Percentiles rank a stretch among this genome's conserved stretches.
These are phyloP conservation scores for Venustampulla echinocandica DNA, from an alignment of 495 filamentous ascomycete genomes.

Conservation along the genomic window DNA sequence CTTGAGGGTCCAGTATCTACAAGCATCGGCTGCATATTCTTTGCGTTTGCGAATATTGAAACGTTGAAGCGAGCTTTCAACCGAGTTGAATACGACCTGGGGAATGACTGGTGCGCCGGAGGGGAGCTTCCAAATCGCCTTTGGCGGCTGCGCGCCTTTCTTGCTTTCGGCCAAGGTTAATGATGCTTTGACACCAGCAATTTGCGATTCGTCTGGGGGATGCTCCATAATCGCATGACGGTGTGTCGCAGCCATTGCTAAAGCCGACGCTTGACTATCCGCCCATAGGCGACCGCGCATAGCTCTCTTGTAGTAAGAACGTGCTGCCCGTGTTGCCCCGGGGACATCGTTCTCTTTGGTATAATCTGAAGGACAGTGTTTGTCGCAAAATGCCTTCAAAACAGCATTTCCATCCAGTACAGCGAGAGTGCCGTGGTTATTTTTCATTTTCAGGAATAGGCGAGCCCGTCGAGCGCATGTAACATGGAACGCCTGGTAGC, in stretches of 20 bases:
- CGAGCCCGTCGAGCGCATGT: conserved; percentile 85
- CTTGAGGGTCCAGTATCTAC: conserved; percentile 97
- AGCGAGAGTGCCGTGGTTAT: conserved; percentile 66
- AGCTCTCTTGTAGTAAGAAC: conserved; percentile 72
- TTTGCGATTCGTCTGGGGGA: conserved; percentile 46
- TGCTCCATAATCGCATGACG: conserved; percentile 49
- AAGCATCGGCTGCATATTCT: conserved; percentile 85
- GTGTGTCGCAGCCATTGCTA: conserved; percentile 62
- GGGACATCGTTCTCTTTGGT: conserved; percentile 69
- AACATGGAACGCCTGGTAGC: conserved; percentile 97
- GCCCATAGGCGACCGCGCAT: conserved; percentile 88
- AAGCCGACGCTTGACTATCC: conserved; percentile 78
- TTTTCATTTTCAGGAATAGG: conserved; percentile 95
- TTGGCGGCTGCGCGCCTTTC: conserved; percentile 54
- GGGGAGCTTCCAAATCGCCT: conserved; percentile 83
- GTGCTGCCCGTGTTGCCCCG: conserved; percentile 39
- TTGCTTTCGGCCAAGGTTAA: conserved; percentile 66
- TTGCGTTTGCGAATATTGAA: conserved; percentile 80
- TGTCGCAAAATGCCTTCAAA: conserved; percentile 92
- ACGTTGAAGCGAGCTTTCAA: conserved; percentile 67
- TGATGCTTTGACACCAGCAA: conserved; percentile 42
- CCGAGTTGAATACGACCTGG: conserved; percentile 67
- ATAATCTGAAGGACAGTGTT: conserved; percentile 88
- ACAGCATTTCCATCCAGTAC: conserved; percentile 74
- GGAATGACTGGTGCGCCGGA: conserved; percentile 95